Evolutionary conservation across 2,329 filamentous ascomycete genomes (phyloP), one percentile per base, ranked within the genome.

Genomic region (Ophiocordyceps unilateralis): DNA sequence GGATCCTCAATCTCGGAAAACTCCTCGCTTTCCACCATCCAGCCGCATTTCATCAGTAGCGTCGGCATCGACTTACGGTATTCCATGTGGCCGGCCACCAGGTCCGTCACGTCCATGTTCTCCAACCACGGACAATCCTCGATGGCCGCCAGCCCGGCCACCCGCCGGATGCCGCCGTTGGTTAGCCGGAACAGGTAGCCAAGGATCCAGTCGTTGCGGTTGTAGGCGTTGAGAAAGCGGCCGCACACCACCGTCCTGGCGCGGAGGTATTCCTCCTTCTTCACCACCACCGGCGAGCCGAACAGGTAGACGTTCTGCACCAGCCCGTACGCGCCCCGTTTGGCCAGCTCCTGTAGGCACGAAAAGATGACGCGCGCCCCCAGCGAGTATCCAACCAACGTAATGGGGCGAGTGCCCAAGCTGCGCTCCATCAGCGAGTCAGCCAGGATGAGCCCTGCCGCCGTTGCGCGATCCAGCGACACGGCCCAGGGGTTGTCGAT

Each of bases 401-500:
- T 98, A 47, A 96, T 79, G 1, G 91, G 91, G 23, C 91, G 74
- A 6, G 87, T 86, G 15, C 91, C 91, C 19, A 98, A 69, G 56
- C 93, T 95, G 41, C 87, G 78, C 52, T 94, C 87, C 47, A 93
- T 83, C 28, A 98, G 68, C 0, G 89, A 95, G 60, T 98, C 91
- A 2, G 91, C 91, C 43, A 98, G 71, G 57, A 98, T 93, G 40
- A 94, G 72, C 3, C 91, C 91, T 8, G 89, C 85, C 44, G 84
- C 72, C 53, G 83, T 88, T 24, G 91, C 91, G 52, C 91, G 78
- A 53, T 91, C 86, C 41, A 94, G 74, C 1, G 91, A 96, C n/a
- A 95, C 88, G 22, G 83, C 86, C 91, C 91, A 98, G 0, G 91
- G 91, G 55, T 98, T 98, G 61, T 98, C 91, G 50, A 98, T 95